These are phyloP conservation scores for Scopulariopsis brevicaulis DNA, from an alignment of 2,329 filamentous ascomycete genomes.

Conservation along the genomic window DNA sequence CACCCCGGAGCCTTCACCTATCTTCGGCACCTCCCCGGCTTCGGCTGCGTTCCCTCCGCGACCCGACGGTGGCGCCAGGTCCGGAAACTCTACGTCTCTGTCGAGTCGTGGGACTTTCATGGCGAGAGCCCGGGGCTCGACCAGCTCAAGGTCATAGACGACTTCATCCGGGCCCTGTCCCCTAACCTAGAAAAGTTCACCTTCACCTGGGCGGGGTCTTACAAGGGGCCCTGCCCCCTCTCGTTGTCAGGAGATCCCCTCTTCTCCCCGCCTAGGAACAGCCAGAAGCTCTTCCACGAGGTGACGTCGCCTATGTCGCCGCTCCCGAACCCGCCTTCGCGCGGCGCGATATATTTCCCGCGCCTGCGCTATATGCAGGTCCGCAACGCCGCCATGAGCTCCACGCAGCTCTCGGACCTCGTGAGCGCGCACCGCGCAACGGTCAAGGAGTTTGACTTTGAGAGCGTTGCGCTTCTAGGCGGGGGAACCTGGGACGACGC, in stretches of 20 bases:
- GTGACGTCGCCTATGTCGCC: conserved; percentile 55
- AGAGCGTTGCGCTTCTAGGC: conserved; percentile 58
- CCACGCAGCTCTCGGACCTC: conserved; percentile 57
- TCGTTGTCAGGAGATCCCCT: conserved; percentile 59
- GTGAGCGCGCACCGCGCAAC: conserved; percentile 55
- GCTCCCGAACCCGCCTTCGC: conserved; percentile 36
- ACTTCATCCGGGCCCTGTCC: conserved; percentile 65
- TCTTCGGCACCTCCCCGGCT: conserved; percentile 61
- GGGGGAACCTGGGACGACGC: conserved; percentile 72
- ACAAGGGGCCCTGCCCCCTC: conserved; percentile 62
- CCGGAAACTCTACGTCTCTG: conserved; percentile 58
- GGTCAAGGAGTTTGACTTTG: conserved; percentile 69
- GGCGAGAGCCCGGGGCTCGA: conserved; percentile 49
- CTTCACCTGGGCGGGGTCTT: conserved; percentile 67
- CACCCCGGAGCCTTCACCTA: conserved; percentile 70
- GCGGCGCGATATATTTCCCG: conserved; percentile 53
- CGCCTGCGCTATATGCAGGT: conserved; percentile 58
- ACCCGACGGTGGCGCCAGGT: conserved; percentile 69
- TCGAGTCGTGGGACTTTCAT: conserved; percentile 58
- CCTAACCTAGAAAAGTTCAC: conserved; percentile 55
- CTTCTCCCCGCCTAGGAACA: conserved; percentile 43
- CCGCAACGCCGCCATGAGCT: conserved; percentile 62
- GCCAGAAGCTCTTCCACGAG: conserved; percentile 51
- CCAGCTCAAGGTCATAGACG: conserved; percentile 69
- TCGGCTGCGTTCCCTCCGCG: conserved; percentile 63